A percentile compares a stretch with the other conserved stretches of the same genome.
These are phyloP conservation scores for Termitomyces eurrhizus DNA, from an alignment of 768 basidiomycete species.

Conservation along the genomic window DNA sequence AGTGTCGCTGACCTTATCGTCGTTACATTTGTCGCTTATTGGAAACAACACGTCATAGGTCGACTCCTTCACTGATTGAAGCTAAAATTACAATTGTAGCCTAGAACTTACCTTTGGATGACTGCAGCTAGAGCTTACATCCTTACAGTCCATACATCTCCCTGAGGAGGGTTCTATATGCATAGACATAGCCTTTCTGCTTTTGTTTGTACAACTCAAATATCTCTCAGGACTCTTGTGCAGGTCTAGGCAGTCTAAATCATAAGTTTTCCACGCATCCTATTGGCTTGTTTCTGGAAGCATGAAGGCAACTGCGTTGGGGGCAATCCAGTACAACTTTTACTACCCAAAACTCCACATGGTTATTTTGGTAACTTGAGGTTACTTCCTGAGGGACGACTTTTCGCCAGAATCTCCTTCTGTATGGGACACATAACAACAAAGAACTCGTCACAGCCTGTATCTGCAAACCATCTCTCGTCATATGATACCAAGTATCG, in stretches of 20 bases:
- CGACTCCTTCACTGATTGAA: conserved; percentile 7
- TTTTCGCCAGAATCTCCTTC: no score
- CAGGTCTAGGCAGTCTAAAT: neutral
- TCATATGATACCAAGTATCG: no score
- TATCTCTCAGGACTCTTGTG: neutral
- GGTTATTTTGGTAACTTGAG: neutral
- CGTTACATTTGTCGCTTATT: conserved; percentile 25
- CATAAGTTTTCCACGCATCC: neutral
- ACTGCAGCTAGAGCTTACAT: neutral
- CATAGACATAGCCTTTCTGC: neutral
- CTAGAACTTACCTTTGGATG: no score
- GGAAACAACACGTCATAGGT: conserved; percentile 19
- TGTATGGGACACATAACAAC: no score
- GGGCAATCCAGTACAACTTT: neutral
- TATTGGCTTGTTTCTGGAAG: neutral
- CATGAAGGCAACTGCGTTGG: neutral
- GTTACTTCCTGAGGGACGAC: no score
- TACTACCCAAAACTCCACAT: neutral
- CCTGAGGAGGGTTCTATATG: no score
- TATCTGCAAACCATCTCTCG: no score
- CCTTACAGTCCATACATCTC: no score
- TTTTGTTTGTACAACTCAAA: neutral
- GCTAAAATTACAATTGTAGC: neutral
- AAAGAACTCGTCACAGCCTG: no score
- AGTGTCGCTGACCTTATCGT: conserved; percentile 25